These are phyloP conservation scores for Zizania palustris DNA, from an alignment of 202 grass and related monocot species.

Conservation along the genomic window DNA sequence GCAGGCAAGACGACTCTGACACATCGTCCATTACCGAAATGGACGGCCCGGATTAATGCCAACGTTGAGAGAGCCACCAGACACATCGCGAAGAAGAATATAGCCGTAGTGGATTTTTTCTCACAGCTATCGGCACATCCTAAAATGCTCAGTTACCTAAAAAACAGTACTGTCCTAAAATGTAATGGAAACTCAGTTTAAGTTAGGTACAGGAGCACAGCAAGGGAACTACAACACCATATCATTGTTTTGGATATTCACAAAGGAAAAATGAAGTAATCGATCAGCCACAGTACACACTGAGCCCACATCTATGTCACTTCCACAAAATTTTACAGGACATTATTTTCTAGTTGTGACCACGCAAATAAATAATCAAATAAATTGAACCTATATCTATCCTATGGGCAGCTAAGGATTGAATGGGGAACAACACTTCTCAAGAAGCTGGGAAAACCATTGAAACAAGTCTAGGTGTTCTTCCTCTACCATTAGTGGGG, in stretches of 20 bases:
- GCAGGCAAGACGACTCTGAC: not conserved
- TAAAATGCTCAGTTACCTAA: not conserved
- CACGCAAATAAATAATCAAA: slow-evolving; percentile 39
- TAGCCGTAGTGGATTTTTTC: too few species aligned
- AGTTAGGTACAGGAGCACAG: slow-evolving; percentile 8
- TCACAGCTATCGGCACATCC: not conserved
- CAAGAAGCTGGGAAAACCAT: slow-evolving; percentile 62
- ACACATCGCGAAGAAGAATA: too few species aligned
- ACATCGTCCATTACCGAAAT: not conserved
- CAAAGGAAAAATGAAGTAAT: not conserved
- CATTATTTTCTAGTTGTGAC: not conserved
- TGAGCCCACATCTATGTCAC: slow-evolving; percentile 23
- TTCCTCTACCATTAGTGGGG: slow-evolving; percentile 51
- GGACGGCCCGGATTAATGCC: not conserved
- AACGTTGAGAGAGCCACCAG: not conserved
- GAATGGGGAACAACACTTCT: slow-evolving; percentile 75
- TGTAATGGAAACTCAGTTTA: not conserved
- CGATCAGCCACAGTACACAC: not conserved
- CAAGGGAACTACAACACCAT: not conserved
- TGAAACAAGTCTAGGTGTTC: slow-evolving; percentile 56
- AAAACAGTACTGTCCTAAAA: not conserved
- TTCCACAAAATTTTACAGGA: not conserved
- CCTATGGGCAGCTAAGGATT: slow-evolving; percentile 45
- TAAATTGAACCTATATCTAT: slow-evolving; percentile 34
- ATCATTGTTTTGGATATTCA: slow-evolving; percentile 27